These are phyloP conservation scores for Rhynchospora tenuis DNA, from an alignment of 176 grass and related monocot genomes.

Conservation along the genomic window DNA sequence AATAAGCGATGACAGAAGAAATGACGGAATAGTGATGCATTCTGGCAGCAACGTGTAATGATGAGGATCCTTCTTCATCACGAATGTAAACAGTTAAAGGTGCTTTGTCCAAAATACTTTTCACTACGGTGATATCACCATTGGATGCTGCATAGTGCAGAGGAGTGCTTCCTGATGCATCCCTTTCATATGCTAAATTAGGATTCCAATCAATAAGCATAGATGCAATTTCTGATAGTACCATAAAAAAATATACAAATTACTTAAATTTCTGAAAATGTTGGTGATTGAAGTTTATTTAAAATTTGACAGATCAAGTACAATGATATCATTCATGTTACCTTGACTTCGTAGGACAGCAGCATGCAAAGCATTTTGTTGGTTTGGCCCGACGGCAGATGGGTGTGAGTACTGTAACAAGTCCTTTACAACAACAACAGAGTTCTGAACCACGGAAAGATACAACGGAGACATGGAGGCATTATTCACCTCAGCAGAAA, in stretches of 20 bases:
- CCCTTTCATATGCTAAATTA: neutral
- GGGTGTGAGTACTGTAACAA: neutral
- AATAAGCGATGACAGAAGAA: neutral
- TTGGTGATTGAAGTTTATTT: no score
- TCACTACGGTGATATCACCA: conserved; percentile 15
- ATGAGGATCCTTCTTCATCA: conserved; percentile 20
- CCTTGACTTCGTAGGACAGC: conserved; percentile 11
- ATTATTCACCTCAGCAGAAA: neutral
- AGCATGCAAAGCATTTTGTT: conserved; percentile 15
- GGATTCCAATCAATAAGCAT: conserved; percentile 36
- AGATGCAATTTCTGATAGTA: conserved; percentile 24
- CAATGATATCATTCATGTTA: no score
- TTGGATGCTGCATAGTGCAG: conserved; percentile 30
- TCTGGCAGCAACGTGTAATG: conserved; percentile 23
- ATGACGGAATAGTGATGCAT: conserved; percentile 26
- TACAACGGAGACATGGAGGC: neutral
- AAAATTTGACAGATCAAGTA: no score
- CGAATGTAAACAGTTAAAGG: conserved; percentile 13
- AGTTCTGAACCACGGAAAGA: neutral
- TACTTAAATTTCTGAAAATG: neutral
- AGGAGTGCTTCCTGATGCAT: conserved; percentile 22
- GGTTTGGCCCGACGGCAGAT: neutral
- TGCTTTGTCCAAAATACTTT: neutral
- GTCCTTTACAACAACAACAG: neutral
- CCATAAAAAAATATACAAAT: neutral